Conservation (phyloP, 345 rosid species). For the Trapa incisa region DNA sequence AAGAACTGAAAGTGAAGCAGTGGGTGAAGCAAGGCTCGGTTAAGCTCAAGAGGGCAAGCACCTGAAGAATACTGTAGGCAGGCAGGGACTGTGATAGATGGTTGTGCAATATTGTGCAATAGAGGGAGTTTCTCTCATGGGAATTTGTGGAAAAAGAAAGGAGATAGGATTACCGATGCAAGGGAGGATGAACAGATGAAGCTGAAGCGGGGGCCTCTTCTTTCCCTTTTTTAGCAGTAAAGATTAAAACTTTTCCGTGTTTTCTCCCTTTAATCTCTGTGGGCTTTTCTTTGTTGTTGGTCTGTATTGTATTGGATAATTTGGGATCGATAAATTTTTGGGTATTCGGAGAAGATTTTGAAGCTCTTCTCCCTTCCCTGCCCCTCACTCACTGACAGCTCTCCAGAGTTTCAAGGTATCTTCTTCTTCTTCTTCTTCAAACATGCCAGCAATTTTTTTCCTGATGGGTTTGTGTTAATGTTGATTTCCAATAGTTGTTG, state of each 20-base stretch:
- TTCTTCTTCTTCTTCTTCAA: neutral
- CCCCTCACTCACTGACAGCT: neutral
- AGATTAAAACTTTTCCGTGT: neutral
- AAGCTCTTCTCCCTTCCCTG: slow-evolving; percentile 9
- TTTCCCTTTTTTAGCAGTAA: neutral
- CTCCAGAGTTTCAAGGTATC: slow-evolving; percentile 11
- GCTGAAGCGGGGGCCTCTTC: slow-evolving; percentile 3
- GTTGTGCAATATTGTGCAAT: neutral
- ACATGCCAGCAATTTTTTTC: neutral
- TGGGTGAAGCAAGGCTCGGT: too few relatives aligned
- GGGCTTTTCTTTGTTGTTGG: neutral
- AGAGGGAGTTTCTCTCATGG: slow-evolving; percentile 2
- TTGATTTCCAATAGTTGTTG: neutral
- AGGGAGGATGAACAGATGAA: neutral
- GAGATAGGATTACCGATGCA: too few relatives aligned
- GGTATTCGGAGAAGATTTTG: slow-evolving; percentile 5
- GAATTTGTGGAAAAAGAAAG: neutral
- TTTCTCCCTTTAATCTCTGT: neutral
- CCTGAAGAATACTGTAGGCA: neutral
- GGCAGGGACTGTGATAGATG: neutral
- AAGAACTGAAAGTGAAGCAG: too few relatives aligned
- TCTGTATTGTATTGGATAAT: too few relatives aligned
- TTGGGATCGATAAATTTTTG: slow-evolving; percentile 13
- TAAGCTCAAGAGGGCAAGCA: neutral
- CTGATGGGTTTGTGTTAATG: neutral